phyloP scores from a whole-genome alignment of 192 early-diverging fungal genomes.

The Chytriomyces confervae region DNA sequence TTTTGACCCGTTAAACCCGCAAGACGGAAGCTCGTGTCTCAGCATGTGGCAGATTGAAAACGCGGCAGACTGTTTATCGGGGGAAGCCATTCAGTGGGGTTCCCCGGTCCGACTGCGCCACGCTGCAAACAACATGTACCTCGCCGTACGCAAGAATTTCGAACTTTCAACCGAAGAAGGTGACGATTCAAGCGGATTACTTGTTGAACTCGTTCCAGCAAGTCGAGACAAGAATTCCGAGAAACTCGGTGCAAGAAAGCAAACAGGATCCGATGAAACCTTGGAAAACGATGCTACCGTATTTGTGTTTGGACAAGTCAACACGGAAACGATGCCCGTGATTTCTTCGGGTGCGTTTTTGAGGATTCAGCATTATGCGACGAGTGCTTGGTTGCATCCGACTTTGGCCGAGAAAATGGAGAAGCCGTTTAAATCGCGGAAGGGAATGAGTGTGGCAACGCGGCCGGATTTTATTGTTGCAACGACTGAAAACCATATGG shows the following conservation, averaged over 20 bases:
- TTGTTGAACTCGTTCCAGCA: slow-evolving; percentile 7
- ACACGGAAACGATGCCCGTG: slow-evolving; percentile 6
- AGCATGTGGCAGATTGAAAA: slow-evolving; percentile 46
- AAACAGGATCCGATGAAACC: neutral
- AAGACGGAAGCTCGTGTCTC: slow-evolving; percentile 39
- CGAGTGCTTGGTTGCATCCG: slow-evolving; percentile 44
- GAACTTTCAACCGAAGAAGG: neutral
- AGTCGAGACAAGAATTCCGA: too few species aligned
- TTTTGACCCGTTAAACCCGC: slow-evolving; percentile 46
- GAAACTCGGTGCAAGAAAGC: too few species aligned
- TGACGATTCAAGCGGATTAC: neutral
- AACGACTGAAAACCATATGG: slow-evolving; percentile 16
- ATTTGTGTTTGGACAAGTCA: slow-evolving; percentile 40
- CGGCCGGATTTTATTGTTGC: slow-evolving; percentile 29
- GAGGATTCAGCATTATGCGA: slow-evolving; percentile 39
- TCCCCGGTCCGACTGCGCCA: slow-evolving; percentile 34
- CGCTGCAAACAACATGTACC: slow-evolving; percentile 38
- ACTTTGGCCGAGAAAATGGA: neutral
- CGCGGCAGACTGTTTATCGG: slow-evolving; percentile 14
- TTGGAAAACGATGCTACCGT: slow-evolving; percentile 39
- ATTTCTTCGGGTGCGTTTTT: slow-evolving; percentile 29
- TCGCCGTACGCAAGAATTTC: slow-evolving; percentile 23
- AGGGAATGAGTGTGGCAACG: neutral
- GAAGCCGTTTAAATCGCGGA: neutral
- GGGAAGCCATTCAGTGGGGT: slow-evolving; percentile 41